Evolutionary conservation across 305 asterid species (phyloP).

Genomic region (Fraxinus dipetala): DNA sequence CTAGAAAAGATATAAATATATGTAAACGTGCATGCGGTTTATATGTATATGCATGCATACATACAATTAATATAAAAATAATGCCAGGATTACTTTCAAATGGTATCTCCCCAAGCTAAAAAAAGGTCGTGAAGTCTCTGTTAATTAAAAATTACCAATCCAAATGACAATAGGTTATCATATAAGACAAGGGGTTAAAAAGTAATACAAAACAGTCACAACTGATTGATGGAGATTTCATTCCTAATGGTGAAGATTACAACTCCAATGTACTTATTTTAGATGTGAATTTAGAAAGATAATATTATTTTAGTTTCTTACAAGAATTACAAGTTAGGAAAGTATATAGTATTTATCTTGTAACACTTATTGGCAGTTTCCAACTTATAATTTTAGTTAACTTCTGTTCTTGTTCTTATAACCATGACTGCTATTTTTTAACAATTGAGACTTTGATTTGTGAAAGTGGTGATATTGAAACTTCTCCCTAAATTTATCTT

Average conservation of each 20-base stretch:
- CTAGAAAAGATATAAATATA: neutral
- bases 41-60: neutral
- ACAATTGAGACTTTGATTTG: neutral
- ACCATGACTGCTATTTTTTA: neutral
- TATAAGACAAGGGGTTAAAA: neutral
- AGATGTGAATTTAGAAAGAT: neutral
- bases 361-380: neutral
- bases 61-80: neutral
- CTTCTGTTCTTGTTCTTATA: neutral
- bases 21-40: neutral
- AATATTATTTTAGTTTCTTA: neutral
- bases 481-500: neutral
- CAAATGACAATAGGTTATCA: neutral
- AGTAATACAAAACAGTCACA: neutral
- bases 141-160: neutral
- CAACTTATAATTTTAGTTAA: neutral
- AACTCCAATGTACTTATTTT: neutral
- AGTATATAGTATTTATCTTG: neutral
- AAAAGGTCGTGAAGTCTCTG: neutral
- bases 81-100: neutral
- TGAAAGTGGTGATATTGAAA: neutral
- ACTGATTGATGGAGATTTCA: neutral
- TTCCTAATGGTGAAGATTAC: slow-evolving; percentile 4
- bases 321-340: neutral
- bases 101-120: neutral